These are phyloP conservation scores for Aureococcus anophagefferens DNA, from an alignment of 108 stramenopile genomes.

Conservation along the genomic window DNA sequence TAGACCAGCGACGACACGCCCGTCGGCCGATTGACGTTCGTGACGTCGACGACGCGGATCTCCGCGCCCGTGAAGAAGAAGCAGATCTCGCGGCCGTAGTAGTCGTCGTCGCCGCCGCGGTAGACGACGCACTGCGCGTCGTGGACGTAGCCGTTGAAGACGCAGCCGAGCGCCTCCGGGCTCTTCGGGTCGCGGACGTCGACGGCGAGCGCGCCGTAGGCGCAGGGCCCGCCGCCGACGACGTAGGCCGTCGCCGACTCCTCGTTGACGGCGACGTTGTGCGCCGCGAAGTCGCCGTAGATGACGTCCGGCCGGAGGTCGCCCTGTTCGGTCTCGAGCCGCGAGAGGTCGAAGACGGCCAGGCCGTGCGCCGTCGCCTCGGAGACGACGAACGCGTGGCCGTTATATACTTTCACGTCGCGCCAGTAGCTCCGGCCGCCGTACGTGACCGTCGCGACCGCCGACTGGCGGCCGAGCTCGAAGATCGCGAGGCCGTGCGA, in stretches of 20 bases:
- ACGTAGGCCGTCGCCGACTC: constrained; percentile 13
- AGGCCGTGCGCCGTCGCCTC: no score
- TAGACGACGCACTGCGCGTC: constrained; percentile 31
- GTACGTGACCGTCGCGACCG: no score
- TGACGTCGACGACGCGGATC: constrained; percentile 29
- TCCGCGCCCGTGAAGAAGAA: constrained; percentile 19
- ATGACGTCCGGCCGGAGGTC: no score
- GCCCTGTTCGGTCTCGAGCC: no score
- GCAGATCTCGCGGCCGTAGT: constrained; percentile 24
- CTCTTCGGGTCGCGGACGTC: constrained; percentile 14
- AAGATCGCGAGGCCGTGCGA: no score
- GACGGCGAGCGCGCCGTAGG: constrained; percentile 20
- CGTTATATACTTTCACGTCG: no score
- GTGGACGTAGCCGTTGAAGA: constrained; percentile 26
- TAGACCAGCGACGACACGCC: constrained; percentile 8
- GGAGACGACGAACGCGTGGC: no score
- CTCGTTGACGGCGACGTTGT: constrained; percentile 31
- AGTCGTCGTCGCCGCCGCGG: constrained; percentile 19
- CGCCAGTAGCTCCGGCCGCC: no score
- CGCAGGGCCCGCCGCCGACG: constrained; percentile 13
- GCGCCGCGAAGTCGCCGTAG: no score
- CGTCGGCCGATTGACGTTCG: background rate
- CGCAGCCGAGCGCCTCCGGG: constrained; percentile 17
- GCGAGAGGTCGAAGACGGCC: no score
- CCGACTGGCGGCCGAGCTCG: no score